Evolutionary conservation across 192 early-diverging fungal genomes (phyloP).

Genomic region (Jimgerdemannia flammicorona): DNA sequence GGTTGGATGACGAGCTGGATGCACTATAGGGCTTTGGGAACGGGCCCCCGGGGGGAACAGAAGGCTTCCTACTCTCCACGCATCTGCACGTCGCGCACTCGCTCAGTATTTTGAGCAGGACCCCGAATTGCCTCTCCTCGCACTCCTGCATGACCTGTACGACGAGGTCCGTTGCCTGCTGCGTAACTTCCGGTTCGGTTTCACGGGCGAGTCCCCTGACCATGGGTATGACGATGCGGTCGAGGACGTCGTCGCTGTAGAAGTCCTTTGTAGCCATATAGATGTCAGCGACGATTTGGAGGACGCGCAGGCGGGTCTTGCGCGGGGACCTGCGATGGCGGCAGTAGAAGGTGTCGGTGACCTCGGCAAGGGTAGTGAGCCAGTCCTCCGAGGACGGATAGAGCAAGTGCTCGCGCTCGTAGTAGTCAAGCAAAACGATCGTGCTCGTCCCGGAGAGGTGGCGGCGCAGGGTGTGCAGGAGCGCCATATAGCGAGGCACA

Average conservation of each 20-base stretch:
- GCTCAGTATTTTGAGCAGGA: constrained; percentile 27
- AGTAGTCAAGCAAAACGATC: constrained; percentile 43
- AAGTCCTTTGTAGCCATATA: constrained; percentile 50
- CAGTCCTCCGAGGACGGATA: constrained; percentile 52
- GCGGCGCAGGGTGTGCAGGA: constrained; percentile 37
- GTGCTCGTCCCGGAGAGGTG: constrained; percentile 39
- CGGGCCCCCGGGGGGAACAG: neutral
- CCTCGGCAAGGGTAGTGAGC: constrained; percentile 39
- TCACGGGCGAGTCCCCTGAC: constrained; percentile 33
- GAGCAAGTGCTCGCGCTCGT: constrained; percentile 44
- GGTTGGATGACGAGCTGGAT: neutral
- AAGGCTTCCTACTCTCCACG: neutral
- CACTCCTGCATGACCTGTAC: constrained; percentile 29
- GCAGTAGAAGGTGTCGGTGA: constrained; percentile 41
- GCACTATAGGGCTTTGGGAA: neutral
- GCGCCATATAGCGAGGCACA: constrained; percentile 39
- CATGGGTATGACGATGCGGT: constrained; percentile 41
- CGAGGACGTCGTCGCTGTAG: constrained; percentile 38
- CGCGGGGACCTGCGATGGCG: constrained; percentile 1
- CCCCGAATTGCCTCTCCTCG: constrained; percentile 27
- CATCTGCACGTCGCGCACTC: constrained; percentile 39
- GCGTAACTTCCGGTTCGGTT: constrained; percentile 27
- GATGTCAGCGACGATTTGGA: constrained; percentile 41
- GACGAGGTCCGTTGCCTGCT: constrained; percentile 32
- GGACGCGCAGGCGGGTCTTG: constrained; percentile 23